Conservation (phyloP, 495 filamentous ascomycete species). For the Corynascus novoguineensis region DNA sequence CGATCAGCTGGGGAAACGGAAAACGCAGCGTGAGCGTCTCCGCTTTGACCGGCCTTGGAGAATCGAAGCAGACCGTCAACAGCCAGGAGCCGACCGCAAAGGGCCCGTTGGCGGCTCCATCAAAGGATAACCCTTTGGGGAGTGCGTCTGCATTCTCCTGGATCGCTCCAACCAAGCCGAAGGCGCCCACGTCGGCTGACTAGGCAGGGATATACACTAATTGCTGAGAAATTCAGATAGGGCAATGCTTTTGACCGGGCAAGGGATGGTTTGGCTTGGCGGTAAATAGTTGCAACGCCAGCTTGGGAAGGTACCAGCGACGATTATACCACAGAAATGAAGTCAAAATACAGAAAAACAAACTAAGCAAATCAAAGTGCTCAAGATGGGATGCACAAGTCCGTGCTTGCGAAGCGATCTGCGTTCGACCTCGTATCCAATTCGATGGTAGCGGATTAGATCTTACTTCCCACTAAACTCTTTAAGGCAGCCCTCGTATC, state of each 20-base stretch:
- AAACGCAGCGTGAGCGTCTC: constrained; percentile 32
- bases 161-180: constrained; percentile 51
- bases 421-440: too few relatives aligned
- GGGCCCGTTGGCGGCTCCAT: constrained; percentile 32
- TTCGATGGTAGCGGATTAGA: too few relatives aligned
- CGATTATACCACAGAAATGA: not conserved
- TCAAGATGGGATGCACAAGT: too few relatives aligned
- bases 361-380: not conserved
- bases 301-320: not conserved
- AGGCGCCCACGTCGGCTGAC: constrained; percentile 32
- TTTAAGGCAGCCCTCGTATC: constrained; percentile 60
- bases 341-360: not conserved
- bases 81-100: constrained; percentile 26
- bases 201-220: constrained; percentile 9
- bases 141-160: constrained; percentile 95
- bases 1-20: constrained; percentile 35
- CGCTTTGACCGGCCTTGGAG: constrained; percentile 10
- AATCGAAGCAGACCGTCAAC: not conserved
- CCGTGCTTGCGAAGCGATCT: not conserved
- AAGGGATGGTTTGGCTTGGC: not conserved
- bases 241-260: not conserved
- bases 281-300: not conserved
- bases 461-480: constrained; percentile 58
- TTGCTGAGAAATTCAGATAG: not conserved
- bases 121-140: constrained; percentile 72